A percentile compares a stretch with the other conserved stretches of the same genome.
phyloP scores from a whole-genome alignment of 179 eudicot genomes.

The Monotropa hypopitys region DNA sequence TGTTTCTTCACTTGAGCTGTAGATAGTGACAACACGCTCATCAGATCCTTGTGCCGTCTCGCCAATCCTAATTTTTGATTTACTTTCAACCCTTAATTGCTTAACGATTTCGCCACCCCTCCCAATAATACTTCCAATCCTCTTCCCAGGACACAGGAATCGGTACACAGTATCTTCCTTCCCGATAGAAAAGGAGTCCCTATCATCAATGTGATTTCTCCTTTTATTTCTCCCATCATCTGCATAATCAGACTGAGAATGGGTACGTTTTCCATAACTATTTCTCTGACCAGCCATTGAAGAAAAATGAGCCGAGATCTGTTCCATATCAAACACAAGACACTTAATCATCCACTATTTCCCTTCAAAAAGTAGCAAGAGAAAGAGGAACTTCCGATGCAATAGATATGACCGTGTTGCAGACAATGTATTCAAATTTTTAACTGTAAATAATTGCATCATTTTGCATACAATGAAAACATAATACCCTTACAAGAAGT shows the following conservation, averaged over 20 bases:
- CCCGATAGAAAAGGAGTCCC: slow-evolving; percentile 53
- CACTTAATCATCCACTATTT: neutral
- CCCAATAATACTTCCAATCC: slow-evolving; percentile 93
- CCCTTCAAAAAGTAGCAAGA: neutral
- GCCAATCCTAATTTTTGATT: slow-evolving; percentile 81
- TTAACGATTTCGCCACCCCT: slow-evolving; percentile 96
- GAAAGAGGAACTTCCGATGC: neutral
- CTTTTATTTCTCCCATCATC: slow-evolving; percentile 71
- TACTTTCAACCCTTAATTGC: slow-evolving; percentile 68
- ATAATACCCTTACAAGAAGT: neutral
- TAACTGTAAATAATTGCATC: neutral
- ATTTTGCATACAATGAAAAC: neutral
- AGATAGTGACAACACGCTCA: slow-evolving; percentile 72
- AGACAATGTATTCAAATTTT: neutral
- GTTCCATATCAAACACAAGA: neutral
- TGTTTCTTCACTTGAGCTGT: slow-evolving; percentile 68
- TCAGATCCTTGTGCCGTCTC: slow-evolving; percentile 77
- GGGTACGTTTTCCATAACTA: slow-evolving; percentile 63
- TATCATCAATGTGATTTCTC: slow-evolving; percentile 53
- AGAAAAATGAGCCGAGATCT: slow-evolving; percentile 7
- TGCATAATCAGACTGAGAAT: slow-evolving; percentile 50
- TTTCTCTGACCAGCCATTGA: slow-evolving; percentile 82
- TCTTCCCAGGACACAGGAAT: slow-evolving; percentile 69
- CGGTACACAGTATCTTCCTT: slow-evolving; percentile 62
- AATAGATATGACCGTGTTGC: neutral